Percentiles rank a stretch among this genome's conserved stretches.
Evolutionary conservation across 2,329 filamentous ascomycete species (phyloP).

Genomic region (Aspergillus sergii): DNA sequence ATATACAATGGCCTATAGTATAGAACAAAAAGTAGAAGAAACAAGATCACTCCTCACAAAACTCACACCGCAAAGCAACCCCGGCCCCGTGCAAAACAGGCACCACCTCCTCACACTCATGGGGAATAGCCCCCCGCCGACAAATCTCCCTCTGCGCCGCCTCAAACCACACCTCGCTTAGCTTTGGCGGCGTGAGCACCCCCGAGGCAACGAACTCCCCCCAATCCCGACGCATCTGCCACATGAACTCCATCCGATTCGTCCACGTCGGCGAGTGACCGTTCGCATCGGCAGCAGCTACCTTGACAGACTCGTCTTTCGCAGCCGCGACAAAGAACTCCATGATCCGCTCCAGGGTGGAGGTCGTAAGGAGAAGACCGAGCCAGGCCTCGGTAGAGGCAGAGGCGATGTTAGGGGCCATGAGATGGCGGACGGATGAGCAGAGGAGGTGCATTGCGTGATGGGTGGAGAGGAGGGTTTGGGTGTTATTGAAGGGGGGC

Average conservation of each 20-base stretch:
- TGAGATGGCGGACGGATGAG: constrained; percentile 26
- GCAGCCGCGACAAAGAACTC: constrained; percentile 26
- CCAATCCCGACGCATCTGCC: constrained; percentile 28
- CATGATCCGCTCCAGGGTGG: constrained; percentile 28
- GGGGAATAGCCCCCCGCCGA: constrained; percentile 23
- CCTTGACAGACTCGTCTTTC: constrained; percentile 16
- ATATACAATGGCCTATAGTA: background rate
- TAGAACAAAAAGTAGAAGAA: background rate
- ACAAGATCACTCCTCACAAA: constrained; percentile 16
- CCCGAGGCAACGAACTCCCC: constrained; percentile 16
- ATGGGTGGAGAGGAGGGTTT: constrained; percentile 27
- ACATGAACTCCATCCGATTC: constrained; percentile 27
- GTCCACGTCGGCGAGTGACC: constrained; percentile 19
- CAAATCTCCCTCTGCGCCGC: constrained; percentile 26
- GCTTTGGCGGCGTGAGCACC: constrained; percentile 1
- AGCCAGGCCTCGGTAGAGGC: constrained; percentile 28
- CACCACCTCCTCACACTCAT: constrained; percentile 23
- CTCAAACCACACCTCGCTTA: constrained; percentile 28
- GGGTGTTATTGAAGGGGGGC: constrained; percentile 26
- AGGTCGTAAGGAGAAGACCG: constrained; percentile 29
- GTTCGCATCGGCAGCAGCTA: background rate
- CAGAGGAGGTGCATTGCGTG: constrained; percentile 30
- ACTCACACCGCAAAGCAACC: constrained; percentile 22
- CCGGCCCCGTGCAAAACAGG: constrained; percentile 25
- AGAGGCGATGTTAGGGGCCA: constrained; percentile 27